These are phyloP conservation scores for Mucor circinelloides DNA, from an alignment of 371 early-diverging fungal species.

Conservation along the genomic window DNA sequence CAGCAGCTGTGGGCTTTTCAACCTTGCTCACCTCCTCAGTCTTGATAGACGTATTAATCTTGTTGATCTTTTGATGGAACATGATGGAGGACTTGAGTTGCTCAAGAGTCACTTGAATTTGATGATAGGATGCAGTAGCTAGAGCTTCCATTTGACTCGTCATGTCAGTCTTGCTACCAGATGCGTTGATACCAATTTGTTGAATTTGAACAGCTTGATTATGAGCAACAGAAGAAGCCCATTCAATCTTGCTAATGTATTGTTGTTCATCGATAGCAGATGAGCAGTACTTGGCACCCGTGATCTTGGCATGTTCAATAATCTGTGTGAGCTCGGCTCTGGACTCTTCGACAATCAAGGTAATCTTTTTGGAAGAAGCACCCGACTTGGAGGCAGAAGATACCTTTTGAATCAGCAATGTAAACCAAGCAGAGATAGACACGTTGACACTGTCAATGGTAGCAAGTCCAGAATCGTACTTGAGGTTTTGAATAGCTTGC, in stretches of 20 bases:
- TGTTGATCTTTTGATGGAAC: conserved; percentile 20
- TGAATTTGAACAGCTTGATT: conserved; percentile 32
- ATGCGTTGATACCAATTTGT: conserved; percentile 33
- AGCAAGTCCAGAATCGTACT: conserved; percentile 23
- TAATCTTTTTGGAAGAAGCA: conserved; percentile 28
- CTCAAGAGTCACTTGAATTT: conserved; percentile 30
- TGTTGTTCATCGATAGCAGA: conserved; percentile 21
- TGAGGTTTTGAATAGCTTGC: conserved; percentile 3
- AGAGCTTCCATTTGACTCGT: conserved; percentile 26
- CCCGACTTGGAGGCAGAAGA: conserved; percentile 22
- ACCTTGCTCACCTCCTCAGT: too few relatives aligned
- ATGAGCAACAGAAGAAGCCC: conserved; percentile 24
- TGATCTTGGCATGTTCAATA: conserved; percentile 23
- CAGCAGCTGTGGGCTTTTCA: background rate
- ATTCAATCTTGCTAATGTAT: conserved; percentile 26
- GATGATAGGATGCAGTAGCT: conserved; percentile 28
- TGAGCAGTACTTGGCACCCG: conserved; percentile 21
- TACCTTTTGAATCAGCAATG: conserved; percentile 22
- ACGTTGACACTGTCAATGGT: conserved; percentile 28
- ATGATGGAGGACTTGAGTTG: conserved; percentile 25
- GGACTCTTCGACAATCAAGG: conserved; percentile 24
- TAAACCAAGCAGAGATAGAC: conserved; percentile 27
- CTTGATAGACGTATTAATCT: background rate
- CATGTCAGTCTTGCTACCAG: conserved; percentile 20
- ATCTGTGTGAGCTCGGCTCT: conserved; percentile 19